Percentiles rank a stretch among this genome's conserved stretches.
Conservation (phyloP, 306 rosid genomes). For the Sicyos edulis region DNA sequence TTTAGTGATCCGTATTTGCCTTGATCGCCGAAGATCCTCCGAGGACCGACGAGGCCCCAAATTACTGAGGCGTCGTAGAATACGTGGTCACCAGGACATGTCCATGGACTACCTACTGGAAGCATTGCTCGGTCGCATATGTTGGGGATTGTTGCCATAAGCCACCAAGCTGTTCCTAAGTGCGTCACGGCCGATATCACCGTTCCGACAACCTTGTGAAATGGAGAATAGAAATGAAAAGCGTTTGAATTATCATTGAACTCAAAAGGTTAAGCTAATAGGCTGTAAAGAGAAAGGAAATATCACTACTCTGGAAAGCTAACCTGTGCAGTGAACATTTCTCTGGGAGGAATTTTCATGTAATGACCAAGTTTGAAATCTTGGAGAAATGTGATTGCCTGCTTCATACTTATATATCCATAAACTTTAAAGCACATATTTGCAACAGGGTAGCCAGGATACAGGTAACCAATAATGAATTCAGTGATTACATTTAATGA, state of each 20-base stretch:
- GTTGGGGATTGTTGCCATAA: slow-evolving; percentile 54
- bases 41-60: slow-evolving; percentile 80
- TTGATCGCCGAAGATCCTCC: slow-evolving; percentile 65
- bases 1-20: slow-evolving; percentile 65
- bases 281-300: too few species aligned
- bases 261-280: neutral
- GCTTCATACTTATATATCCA: slow-evolving; percentile 68
- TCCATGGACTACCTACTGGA: slow-evolving; percentile 76
- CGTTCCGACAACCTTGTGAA: slow-evolving; percentile 53
- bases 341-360: slow-evolving; percentile 86
- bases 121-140: slow-evolving; percentile 56
- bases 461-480: slow-evolving; percentile 65
- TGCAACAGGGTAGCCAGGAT: slow-evolving; percentile 85
- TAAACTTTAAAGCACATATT: slow-evolving; percentile 66
- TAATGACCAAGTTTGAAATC: slow-evolving; percentile 92
- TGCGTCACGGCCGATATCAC: slow-evolving; percentile 51
- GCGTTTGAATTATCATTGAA: neutral
- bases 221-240: neutral
- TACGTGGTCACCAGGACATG: slow-evolving; percentile 82
- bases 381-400: slow-evolving; percentile 58
- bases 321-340: slow-evolving; percentile 85
- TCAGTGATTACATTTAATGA: slow-evolving; percentile 65
- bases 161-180: slow-evolving; percentile 81
- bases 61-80: slow-evolving; percentile 79
- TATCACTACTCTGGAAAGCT: neutral